Evolutionary conservation across 108 stramenopile species (phyloP).

Genomic region (Bacterosira constricta): DNA sequence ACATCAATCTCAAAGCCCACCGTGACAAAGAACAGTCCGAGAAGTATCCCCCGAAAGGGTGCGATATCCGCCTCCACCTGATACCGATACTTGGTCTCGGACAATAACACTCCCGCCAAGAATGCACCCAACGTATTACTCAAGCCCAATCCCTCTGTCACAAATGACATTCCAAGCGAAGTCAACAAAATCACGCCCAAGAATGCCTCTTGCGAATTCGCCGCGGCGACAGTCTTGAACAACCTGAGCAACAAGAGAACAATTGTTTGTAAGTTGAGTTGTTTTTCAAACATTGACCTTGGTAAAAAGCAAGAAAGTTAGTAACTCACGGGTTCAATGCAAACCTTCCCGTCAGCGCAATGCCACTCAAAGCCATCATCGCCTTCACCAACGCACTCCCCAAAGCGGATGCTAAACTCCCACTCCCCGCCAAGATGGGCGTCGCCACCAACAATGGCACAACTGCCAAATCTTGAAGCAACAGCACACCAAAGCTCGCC

Average conservation of each 20-base stretch:
- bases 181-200: conserved; percentile 91
- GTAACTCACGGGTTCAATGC: conserved; percentile 85
- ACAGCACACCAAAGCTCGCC: conserved; percentile 91
- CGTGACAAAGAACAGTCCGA: conserved; percentile 96
- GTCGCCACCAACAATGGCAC: conserved; percentile 95
- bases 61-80: conserved; percentile 97
- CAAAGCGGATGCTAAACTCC: conserved; percentile 83
- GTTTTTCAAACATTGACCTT: too few species aligned
- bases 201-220: conserved; percentile 93
- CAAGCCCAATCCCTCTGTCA: conserved; percentile 95
- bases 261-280: too few species aligned
- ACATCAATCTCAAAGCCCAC: conserved; percentile 97
- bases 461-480: conserved; percentile 95
- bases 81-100: conserved; percentile 95
- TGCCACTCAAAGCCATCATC: conserved; percentile 81
- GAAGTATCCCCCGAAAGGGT: conserved; percentile 92
- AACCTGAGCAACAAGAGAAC: too few species aligned
- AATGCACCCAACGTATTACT: conserved; percentile 97
- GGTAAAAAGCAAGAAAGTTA: too few species aligned
- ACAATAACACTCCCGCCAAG: conserved; percentile 91
- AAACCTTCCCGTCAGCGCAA: conserved; percentile 86
- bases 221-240: conserved; percentile 86
- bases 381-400: conserved; percentile 88
- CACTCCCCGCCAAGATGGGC: conserved; percentile 91
- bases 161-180: conserved; percentile 91